phyloP scores from a whole-genome alignment of 1,139 yeast genomes.

The Candida anutae region DNA sequence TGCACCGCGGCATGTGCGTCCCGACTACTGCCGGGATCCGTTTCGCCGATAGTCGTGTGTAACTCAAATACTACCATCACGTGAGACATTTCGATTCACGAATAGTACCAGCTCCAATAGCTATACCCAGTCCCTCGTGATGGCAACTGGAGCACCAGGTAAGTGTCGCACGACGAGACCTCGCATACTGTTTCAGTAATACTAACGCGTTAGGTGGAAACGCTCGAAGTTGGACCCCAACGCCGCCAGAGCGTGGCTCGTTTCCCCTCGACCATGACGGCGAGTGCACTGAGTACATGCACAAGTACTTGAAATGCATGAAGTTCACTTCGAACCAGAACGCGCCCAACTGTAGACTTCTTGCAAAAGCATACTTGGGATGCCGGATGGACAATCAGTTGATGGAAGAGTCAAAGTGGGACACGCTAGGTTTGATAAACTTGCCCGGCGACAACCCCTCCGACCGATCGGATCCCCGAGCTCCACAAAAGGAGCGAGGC shows the following conservation, averaged over 20 bases:
- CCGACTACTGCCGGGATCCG: no score
- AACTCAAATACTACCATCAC: no score
- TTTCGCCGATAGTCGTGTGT: no score
- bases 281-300: slow-evolving; percentile 75
- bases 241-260: slow-evolving; percentile 95
- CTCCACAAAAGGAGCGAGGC: no score
- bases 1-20: no score
- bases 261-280: slow-evolving; percentile 91
- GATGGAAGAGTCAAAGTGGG: slow-evolving; percentile 82
- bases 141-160: slow-evolving; percentile 15
- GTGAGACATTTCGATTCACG: no score
- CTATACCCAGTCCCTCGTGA: slow-evolving; percentile 2
- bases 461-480: no score
- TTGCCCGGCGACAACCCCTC: slow-evolving; percentile 54
- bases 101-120: no score
- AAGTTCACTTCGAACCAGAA: slow-evolving; percentile 72
- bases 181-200: background rate
- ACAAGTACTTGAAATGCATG: slow-evolving; percentile 69
- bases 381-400: slow-evolving; percentile 89
- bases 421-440: slow-evolving; percentile 59
- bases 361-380: slow-evolving; percentile 73
- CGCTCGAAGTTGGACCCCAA: slow-evolving; percentile 60
- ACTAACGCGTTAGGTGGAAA: slow-evolving; percentile 28
- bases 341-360: slow-evolving; percentile 78
- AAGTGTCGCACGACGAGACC: slow-evolving; percentile 2